Percentiles rank a stretch among this genome's conserved stretches.
Conservation (phyloP, 805 yeast genomes). For the Teunomyces atbi region DNA sequence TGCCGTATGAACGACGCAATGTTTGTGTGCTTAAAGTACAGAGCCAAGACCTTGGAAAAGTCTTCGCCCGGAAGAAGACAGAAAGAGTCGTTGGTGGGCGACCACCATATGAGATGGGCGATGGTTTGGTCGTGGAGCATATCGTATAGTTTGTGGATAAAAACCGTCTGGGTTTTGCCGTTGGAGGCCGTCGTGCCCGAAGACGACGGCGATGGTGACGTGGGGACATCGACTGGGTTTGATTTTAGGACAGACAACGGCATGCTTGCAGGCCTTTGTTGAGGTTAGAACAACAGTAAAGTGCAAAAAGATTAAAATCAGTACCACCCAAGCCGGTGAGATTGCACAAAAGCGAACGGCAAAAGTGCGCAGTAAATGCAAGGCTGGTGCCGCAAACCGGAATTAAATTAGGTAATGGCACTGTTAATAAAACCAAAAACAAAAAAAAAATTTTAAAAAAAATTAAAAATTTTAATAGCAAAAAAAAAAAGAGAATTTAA, state of each 20-base stretch:
- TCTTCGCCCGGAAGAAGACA: slow-evolving; percentile 82
- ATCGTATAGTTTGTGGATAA: slow-evolving; percentile 85
- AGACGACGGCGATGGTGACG: slow-evolving; percentile 2
- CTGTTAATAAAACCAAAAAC: background rate
- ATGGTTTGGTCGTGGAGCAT: slow-evolving; percentile 81
- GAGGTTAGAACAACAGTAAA: background rate
- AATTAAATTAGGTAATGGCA: background rate
- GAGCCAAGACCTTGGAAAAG: slow-evolving; percentile 67
- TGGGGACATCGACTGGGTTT: slow-evolving; percentile 1
- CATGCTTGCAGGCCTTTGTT: background rate
- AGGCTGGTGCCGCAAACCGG: slow-evolving; percentile 3
- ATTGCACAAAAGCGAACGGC: background rate
- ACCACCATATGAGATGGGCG: slow-evolving; percentile 84
- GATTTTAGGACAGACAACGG: slow-evolving; percentile 2
- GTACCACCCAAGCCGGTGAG: background rate
- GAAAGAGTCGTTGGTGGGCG: slow-evolving; percentile 67
- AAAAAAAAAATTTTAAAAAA: background rate
- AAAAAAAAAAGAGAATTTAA: background rate
- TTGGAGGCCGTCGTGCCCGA: slow-evolving; percentile 7
- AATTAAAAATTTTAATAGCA: background rate
- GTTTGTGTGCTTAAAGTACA: slow-evolving; percentile 51
- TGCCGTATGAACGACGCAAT: slow-evolving; percentile 44
- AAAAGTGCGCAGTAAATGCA: background rate
- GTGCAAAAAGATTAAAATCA: background rate
- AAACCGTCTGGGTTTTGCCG: slow-evolving; percentile 45